Evolutionary conservation across 2,329 filamentous ascomycete species (phyloP).

Genomic region (Trichoderma hamatum): DNA sequence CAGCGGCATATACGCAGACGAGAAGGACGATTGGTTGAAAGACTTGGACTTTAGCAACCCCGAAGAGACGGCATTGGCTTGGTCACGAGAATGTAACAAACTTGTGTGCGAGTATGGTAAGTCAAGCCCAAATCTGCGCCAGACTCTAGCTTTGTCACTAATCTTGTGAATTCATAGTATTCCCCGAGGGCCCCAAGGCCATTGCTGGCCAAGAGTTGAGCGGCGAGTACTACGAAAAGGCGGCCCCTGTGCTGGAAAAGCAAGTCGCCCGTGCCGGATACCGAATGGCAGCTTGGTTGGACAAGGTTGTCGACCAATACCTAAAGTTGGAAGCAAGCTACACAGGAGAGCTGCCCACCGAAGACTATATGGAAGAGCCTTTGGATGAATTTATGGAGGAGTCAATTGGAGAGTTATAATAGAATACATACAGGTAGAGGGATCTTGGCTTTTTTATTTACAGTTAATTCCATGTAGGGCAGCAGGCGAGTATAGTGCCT

Average conservation of each 20-base stretch:
- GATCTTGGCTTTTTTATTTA: neutral
- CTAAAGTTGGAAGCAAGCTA: conserved; percentile 30
- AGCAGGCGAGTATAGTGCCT: neutral
- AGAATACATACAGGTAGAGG: neutral
- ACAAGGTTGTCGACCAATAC: conserved; percentile 57
- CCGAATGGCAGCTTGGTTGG: conserved; percentile 68
- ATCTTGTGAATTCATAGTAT: conserved; percentile 43
- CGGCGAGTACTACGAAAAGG: conserved; percentile 64
- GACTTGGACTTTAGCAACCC: conserved; percentile 59
- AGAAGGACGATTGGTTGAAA: conserved; percentile 58
- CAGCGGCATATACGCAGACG: conserved; percentile 55
- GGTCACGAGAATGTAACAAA: conserved; percentile 66
- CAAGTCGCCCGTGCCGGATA: conserved; percentile 71
- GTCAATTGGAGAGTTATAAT: conserved; percentile 31
- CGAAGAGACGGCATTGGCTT: conserved; percentile 59
- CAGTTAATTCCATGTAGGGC: neutral
- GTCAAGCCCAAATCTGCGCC: conserved; percentile 31
- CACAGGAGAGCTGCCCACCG: conserved; percentile 25
- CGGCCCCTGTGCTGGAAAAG: conserved; percentile 65
- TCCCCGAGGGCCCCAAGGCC: conserved; percentile 62
- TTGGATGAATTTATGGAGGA: conserved; percentile 33
- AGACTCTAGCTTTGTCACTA: neutral
- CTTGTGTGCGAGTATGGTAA: conserved; percentile 64
- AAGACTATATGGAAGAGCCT: conserved; percentile 25
- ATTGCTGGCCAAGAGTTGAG: conserved; percentile 64